Evolutionary conservation across 2,329 filamentous ascomycete genomes (phyloP).

Genomic region (Venturia carpophila): DNA sequence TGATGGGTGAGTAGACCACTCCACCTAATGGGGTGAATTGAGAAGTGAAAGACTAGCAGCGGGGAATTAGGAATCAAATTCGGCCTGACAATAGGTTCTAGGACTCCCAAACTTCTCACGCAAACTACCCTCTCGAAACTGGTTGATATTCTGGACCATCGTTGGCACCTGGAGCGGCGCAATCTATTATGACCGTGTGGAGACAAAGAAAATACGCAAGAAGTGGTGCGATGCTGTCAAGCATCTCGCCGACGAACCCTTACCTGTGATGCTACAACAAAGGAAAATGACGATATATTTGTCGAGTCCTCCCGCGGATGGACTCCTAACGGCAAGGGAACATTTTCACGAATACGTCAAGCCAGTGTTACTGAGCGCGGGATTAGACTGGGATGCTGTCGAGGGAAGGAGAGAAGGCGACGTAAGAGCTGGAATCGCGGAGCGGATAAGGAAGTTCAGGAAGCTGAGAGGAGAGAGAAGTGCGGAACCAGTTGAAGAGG

Average conservation of each 20-base stretch:
- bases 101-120: slow-evolving; percentile 77
- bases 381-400: slow-evolving; percentile 91
- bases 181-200: slow-evolving; percentile 83
- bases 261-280: slow-evolving; percentile 66
- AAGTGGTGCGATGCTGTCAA: slow-evolving; percentile 84
- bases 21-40: neutral
- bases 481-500: slow-evolving; percentile 37
- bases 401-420: slow-evolving; percentile 92
- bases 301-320: slow-evolving; percentile 77
- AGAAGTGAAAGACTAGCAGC: neutral
- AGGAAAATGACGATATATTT: slow-evolving; percentile 82
- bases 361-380: slow-evolving; percentile 79
- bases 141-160: slow-evolving; percentile 88
- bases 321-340: slow-evolving; percentile 75
- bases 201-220: slow-evolving; percentile 76
- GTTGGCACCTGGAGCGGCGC: slow-evolving; percentile 70
- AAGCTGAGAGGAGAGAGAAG: slow-evolving; percentile 51
- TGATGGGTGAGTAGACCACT: slow-evolving; percentile 12
- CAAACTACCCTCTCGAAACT: slow-evolving; percentile 88
- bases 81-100: slow-evolving; percentile 25
- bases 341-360: slow-evolving; percentile 96
- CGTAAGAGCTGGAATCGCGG: slow-evolving; percentile 75
- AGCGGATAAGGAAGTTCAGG: slow-evolving; percentile 65
- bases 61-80: neutral
- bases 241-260: slow-evolving; percentile 68